Conservation (phyloP, 2,329 filamentous ascomycete species). For the Xylariaceae sp. region DNA sequence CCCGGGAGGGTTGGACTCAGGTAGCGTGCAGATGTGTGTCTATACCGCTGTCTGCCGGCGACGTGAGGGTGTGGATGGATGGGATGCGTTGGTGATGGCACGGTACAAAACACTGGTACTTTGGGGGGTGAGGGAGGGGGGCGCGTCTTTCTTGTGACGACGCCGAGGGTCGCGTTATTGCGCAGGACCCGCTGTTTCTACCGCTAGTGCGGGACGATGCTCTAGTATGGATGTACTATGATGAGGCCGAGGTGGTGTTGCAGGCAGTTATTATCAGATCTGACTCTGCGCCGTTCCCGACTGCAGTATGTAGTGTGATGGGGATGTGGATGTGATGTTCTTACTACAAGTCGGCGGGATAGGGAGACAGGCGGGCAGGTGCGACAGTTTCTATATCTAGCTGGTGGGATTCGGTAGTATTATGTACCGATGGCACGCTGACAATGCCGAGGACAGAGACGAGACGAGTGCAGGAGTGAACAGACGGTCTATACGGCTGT, state of each 20-base stretch:
- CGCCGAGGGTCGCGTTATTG: slow-evolving; percentile 37
- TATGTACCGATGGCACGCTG: neutral
- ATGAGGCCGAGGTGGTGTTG: too few relatives aligned
- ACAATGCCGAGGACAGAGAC: neutral
- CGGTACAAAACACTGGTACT: slow-evolving; percentile 9
- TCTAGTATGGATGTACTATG: neutral
- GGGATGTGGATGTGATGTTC: too few relatives aligned
- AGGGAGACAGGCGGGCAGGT: too few relatives aligned
- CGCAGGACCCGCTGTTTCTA: slow-evolving; percentile 17
- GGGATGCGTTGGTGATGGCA: slow-evolving; percentile 27
- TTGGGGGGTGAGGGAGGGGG: slow-evolving; percentile 23
- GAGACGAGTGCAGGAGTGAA: neutral
- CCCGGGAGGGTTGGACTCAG: slow-evolving; percentile 12
- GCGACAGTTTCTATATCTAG: too few relatives aligned
- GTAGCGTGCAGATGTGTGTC: slow-evolving; percentile 13
- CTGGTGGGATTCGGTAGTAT: neutral
- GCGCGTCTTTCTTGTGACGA: slow-evolving; percentile 22
- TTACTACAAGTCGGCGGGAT: too few relatives aligned
- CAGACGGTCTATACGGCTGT: slow-evolving; percentile 1
- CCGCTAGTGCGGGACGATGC: slow-evolving; percentile 3
- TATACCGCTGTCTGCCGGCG: slow-evolving; percentile 12
- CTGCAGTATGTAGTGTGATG: too few relatives aligned
- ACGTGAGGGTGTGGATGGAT: slow-evolving; percentile 11
- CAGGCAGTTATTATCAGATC: too few relatives aligned
- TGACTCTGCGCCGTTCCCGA: too few relatives aligned